Percentiles rank a stretch among this genome's conserved stretches.
Evolutionary conservation across 2,329 filamentous ascomycete genomes (phyloP).

Genomic region (Colletotrichum ledebouriae): DNA sequence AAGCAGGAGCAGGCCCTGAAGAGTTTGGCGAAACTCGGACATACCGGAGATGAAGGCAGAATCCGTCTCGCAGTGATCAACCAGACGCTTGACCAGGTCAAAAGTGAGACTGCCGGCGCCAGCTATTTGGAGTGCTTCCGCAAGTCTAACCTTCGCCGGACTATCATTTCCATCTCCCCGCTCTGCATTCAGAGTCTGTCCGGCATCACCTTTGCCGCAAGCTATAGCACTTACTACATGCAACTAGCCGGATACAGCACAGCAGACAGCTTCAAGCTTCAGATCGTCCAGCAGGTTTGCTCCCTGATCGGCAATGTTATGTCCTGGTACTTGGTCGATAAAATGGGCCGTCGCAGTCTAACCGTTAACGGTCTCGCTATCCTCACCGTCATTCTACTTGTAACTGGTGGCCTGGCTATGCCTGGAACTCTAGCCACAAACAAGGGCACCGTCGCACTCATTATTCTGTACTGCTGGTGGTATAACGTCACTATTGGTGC

Average conservation of each 20-base stretch:
- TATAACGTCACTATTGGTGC: slow-evolving; percentile 58
- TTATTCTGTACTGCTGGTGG: slow-evolving; percentile 55
- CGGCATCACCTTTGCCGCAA: slow-evolving; percentile 45
- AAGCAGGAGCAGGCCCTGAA: slow-evolving; percentile 52
- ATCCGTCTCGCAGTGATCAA: slow-evolving; percentile 49
- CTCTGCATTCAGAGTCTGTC: slow-evolving; percentile 50
- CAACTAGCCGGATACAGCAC: slow-evolving; percentile 57
- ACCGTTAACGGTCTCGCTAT: slow-evolving; percentile 52
- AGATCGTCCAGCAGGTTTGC: slow-evolving; percentile 56
- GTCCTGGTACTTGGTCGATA: slow-evolving; percentile 55
- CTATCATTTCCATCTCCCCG: slow-evolving; percentile 54
- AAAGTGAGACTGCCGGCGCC: slow-evolving; percentile 52
- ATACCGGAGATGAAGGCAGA: slow-evolving; percentile 46
- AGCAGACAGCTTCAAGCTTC: slow-evolving; percentile 52
- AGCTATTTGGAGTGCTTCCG: slow-evolving; percentile 58
- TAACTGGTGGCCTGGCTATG: slow-evolving; percentile 50
- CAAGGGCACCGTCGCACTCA: slow-evolving; percentile 51
- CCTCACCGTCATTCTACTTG: slow-evolving; percentile 56
- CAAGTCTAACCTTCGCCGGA: slow-evolving; percentile 54
- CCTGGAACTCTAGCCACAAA: slow-evolving; percentile 47
- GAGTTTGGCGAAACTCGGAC: slow-evolving; percentile 52
- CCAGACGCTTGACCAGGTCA: slow-evolving; percentile 49
- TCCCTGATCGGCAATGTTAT: slow-evolving; percentile 57
- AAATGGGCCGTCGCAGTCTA: slow-evolving; percentile 52
- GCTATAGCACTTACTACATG: slow-evolving; percentile 56